A percentile compares a stretch with the other conserved stretches of the same genome.
Evolutionary conservation across 2,329 filamentous ascomycete genomes (phyloP).

Genomic region (Aspergillus fructus): DNA sequence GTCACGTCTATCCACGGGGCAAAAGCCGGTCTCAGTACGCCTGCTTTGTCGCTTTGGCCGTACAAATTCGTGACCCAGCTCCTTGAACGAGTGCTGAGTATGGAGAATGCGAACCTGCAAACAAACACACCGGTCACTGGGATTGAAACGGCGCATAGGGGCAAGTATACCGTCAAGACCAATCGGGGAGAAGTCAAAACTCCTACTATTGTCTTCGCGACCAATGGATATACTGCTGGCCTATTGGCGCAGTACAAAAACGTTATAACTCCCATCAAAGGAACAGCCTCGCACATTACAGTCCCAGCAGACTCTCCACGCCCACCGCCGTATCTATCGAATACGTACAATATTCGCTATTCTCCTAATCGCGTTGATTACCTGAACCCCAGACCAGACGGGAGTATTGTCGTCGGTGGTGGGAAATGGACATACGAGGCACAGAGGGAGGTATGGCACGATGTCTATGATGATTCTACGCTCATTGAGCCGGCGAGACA

Average conservation of each 20-base stretch:
- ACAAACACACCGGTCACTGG: background rate
- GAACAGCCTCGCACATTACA: background rate
- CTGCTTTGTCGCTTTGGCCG: background rate
- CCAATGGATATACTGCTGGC: background rate
- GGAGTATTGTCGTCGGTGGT: background rate
- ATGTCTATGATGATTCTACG: slow-evolving; percentile 45
- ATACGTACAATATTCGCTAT: background rate
- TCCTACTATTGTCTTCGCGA: background rate
- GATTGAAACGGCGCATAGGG: background rate
- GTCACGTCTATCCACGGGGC: background rate
- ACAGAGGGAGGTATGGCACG: slow-evolving; percentile 45
- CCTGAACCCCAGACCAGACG: background rate
- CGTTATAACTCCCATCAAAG: background rate
- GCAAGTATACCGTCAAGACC: background rate
- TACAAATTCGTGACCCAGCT: background rate
- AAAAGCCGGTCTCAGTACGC: background rate
- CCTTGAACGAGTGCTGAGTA: background rate
- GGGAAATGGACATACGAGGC: background rate
- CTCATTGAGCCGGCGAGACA: slow-evolving; percentile 49
- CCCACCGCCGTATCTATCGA: background rate
- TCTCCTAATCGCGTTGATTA: background rate
- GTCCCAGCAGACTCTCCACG: background rate
- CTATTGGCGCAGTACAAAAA: background rate
- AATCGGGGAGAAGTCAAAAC: background rate
- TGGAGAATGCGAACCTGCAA: background rate